Conservation (phyloP, 306 rosid genomes). For the Quercus aquifolioides region DNA sequence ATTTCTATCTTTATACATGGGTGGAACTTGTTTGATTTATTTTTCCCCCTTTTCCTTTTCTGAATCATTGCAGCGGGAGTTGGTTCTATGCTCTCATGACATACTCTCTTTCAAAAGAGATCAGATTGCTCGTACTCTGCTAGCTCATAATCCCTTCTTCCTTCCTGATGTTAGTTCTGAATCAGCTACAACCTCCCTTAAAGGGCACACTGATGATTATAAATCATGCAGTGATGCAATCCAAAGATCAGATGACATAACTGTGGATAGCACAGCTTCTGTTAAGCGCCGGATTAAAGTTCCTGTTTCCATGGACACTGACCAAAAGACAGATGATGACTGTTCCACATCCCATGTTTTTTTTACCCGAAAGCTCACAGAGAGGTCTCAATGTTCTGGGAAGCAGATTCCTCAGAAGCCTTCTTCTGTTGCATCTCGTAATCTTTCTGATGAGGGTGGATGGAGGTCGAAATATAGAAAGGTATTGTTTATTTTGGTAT, state of each 20-base stretch:
- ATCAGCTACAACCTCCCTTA: slow-evolving; percentile 96
- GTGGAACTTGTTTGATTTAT: not conserved
- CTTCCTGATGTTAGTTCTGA: slow-evolving; percentile 89
- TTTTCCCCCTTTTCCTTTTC: slow-evolving; percentile 5
- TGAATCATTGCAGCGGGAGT: slow-evolving; percentile 74
- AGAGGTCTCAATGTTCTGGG: slow-evolving; percentile 71
- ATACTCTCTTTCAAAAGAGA: slow-evolving; percentile 84
- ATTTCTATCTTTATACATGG: not conserved
- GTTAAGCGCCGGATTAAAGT: slow-evolving; percentile 58
- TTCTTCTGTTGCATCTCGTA: slow-evolving; percentile 32
- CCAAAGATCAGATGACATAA: slow-evolving; percentile 89
- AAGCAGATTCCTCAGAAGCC: slow-evolving; percentile 86
- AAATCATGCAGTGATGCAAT: slow-evolving; percentile 81
- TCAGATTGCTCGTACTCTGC: slow-evolving; percentile 67
- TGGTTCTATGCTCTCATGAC: slow-evolving; percentile 84
- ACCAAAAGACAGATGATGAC: slow-evolving; percentile 79
- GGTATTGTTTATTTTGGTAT: slow-evolving; percentile 33
- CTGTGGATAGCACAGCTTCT: slow-evolving; percentile 82
- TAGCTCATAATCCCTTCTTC: slow-evolving; percentile 54
- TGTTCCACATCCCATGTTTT: slow-evolving; percentile 75
- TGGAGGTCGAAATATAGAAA: slow-evolving; percentile 76
- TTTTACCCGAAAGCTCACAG: slow-evolving; percentile 40
- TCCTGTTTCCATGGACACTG: slow-evolving; percentile 56
- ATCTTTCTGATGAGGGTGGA: slow-evolving; percentile 62
- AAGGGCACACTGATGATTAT: slow-evolving; percentile 74